Percentiles rank a stretch among this genome's conserved stretches.
These are phyloP conservation scores for Fagopyrum esculentum DNA, from an alignment of 148 eudicot species.

Conservation along the genomic window DNA sequence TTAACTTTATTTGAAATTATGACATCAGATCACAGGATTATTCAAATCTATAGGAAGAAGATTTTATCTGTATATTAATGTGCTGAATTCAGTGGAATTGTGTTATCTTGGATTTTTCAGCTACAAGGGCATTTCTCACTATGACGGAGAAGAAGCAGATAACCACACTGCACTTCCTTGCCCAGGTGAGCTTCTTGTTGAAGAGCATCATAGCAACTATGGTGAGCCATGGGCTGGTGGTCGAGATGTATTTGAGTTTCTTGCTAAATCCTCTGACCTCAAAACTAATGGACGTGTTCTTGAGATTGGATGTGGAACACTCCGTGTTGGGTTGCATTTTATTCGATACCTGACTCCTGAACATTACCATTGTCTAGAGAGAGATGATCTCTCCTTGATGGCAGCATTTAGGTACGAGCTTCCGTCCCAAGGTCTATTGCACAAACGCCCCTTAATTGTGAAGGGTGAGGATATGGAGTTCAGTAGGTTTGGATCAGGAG, in stretches of 20 bases:
- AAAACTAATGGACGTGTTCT: constrained; percentile 63
- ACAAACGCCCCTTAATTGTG: constrained; percentile 81
- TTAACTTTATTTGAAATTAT: too few relatives aligned
- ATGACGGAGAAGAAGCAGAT: constrained; percentile 62
- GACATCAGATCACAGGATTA: too few relatives aligned
- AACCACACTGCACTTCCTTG: constrained; percentile 91
- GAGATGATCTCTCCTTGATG: constrained; percentile 92
- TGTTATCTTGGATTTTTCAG: constrained; percentile 28
- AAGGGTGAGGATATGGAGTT: constrained; percentile 93
- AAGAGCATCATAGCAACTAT: constrained; percentile 94
- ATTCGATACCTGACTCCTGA: constrained; percentile 70
- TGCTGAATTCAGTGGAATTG: background rate
- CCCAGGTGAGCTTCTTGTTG: constrained; percentile 88
- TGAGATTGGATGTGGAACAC: constrained; percentile 97
- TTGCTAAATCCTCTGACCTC: constrained; percentile 61
- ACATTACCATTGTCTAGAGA: constrained; percentile 82
- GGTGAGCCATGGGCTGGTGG: constrained; percentile 99
- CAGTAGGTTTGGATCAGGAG: constrained; percentile 57
- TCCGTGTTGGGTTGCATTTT: constrained; percentile 92
- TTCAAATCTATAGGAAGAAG: too few relatives aligned
- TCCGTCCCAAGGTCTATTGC: constrained; percentile 83
- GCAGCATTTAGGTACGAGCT: constrained; percentile 89
- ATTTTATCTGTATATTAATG: too few relatives aligned
- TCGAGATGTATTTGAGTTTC: constrained; percentile 84
- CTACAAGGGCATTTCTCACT: constrained; percentile 91